Percentiles rank a stretch among this genome's conserved stretches.
Conservation (phyloP, 1,139 yeast species). For the Yamadazyma conglobata region DNA sequence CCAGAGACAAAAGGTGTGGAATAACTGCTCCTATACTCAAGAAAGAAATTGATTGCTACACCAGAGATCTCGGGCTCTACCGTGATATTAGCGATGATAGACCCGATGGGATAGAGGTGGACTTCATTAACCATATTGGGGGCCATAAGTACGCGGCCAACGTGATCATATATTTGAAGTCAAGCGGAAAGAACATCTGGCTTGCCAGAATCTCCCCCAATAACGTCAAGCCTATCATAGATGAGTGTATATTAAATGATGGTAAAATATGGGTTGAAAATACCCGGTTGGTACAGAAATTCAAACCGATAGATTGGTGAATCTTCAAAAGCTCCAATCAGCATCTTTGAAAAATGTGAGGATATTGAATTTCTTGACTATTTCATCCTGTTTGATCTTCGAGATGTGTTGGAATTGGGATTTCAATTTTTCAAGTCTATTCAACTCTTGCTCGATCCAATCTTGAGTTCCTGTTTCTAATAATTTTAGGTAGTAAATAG, state of each 20-base stretch:
- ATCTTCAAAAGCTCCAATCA: too few relatives aligned
- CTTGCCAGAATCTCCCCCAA: conserved; percentile 79
- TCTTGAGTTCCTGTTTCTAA: conserved; percentile 3
- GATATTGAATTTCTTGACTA: conserved; percentile 48
- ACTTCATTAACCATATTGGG: conserved; percentile 81
- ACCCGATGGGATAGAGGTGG: conserved; percentile 69
- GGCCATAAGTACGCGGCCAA: conserved; percentile 95
- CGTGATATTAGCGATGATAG: conserved; percentile 74
- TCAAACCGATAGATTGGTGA: conserved; percentile 54
- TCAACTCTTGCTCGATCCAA: conserved; percentile 47
- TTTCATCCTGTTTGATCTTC: conserved; percentile 7
- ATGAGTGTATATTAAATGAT: conserved; percentile 60
- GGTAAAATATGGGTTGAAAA: conserved; percentile 73
- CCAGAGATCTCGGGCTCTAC: conserved; percentile 65
- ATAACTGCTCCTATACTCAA: conserved; percentile 91
- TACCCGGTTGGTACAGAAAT: conserved; percentile 60
- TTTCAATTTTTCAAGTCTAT: conserved; percentile 49
- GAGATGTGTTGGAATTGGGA: conserved; percentile 13
- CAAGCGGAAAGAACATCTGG: conserved; percentile 78
- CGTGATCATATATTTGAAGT: conserved; percentile 65
- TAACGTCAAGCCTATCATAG: conserved; percentile 69
- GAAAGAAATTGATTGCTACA: conserved; percentile 68
- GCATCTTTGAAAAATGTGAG: conserved; percentile 19
- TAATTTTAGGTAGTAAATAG: conserved; percentile 6
- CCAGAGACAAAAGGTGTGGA: conserved; percentile 92